phyloP scores from a whole-genome alignment of 2,329 filamentous ascomycete species.

The Chrysoporthe deuterocubensis region DNA sequence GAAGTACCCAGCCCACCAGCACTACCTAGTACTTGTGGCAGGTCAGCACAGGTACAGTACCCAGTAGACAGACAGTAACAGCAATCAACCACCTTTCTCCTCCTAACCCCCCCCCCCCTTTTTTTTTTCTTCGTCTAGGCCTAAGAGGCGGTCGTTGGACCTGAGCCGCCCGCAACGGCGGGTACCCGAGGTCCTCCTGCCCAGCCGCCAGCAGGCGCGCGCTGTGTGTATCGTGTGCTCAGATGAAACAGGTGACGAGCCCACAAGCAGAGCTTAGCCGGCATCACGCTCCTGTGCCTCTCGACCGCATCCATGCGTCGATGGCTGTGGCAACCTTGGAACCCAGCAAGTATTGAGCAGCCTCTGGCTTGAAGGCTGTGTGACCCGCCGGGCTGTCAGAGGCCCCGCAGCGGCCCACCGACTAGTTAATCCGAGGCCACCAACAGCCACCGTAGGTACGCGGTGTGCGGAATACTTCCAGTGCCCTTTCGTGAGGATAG shows the following conservation, averaged over 20 bases:
- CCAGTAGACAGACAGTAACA: background rate
- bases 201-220: background rate
- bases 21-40: too few relatives aligned
- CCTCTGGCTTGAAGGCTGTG: constrained; percentile 17
- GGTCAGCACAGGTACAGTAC: background rate
- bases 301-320: background rate
- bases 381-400: background rate
- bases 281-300: background rate
- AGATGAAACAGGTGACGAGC: constrained; percentile 4
- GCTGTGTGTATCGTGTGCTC: background rate
- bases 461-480: background rate
- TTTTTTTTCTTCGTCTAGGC: too few relatives aligned
- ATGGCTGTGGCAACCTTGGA: background rate
- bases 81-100: background rate
- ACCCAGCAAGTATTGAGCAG: background rate
- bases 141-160: too few relatives aligned
- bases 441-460: background rate
- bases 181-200: background rate
- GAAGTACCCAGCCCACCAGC: background rate
- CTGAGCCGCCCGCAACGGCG: too few relatives aligned
- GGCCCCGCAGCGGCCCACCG: background rate
- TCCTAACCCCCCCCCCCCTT: too few relatives aligned
- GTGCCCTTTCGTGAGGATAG: background rate
- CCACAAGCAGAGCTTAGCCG: background rate
- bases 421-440: background rate